Evolutionary conservation across 805 yeast species (phyloP), one percentile per base, ranked within the genome.

Genomic region (Candida xiaguanensis): DNA sequence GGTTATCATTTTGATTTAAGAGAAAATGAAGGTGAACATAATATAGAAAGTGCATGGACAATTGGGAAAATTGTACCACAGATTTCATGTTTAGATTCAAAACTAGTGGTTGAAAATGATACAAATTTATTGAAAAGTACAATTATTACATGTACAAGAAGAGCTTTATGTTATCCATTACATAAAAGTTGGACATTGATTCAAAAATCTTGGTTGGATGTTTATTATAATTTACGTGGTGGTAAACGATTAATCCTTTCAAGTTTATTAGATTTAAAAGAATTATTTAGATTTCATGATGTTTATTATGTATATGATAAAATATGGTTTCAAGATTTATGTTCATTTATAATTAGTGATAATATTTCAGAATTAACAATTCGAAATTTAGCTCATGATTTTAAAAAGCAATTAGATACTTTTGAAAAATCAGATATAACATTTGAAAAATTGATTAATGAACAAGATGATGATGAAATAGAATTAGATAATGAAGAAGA

Each of bases 1-100:
- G 79, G 84, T 1, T 85, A 79, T 49, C 74, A 76, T 38, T 89
- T 82, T 55, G 97, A 93, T 46, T 60, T 74, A 36, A 65, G 96
- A 26, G 83, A 84, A 39, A 87, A 82, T 26, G 78, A 76, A 52
- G 82, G 82, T 9, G 82, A 77, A 14, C 76, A 78, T 38, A 87
- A 78, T 13, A 79, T 85, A 4, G 99, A 93, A 59, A 84, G 95
- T 41, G 87, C 95, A 0, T 93, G 99, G 99, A 81, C 91, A 0
- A 74, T 93, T 4, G 99, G 99, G 1, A 89, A 84, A 49, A 51
- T 93, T 16, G 65, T 80, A 0, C 96, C 98, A 1, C 93, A 87
- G 51, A 60, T 91, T 27, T 58, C 89, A 6, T 79, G 72, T 47
- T 62, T 93, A 23, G 98, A 89, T 56, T 63, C 76, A 12, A 78